Evolutionary conservation across 1,284 basidiomycete genomes (phyloP).

Genomic region (Coniferiporia weirii): DNA sequence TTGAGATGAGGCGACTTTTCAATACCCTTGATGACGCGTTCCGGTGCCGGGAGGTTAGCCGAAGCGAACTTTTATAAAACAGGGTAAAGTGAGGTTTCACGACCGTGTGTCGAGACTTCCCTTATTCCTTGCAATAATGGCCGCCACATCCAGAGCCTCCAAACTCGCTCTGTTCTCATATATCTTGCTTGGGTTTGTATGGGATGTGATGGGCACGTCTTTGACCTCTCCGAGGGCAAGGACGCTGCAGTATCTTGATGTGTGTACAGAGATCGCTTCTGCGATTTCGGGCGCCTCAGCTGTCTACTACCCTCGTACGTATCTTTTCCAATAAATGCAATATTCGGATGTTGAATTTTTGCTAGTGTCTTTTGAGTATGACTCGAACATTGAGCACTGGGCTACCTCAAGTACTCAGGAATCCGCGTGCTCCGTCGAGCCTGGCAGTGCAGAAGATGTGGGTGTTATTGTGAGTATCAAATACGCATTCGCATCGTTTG

Average conservation of each 20-base stretch:
- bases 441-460: slow-evolving; percentile 43
- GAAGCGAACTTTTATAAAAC: neutral
- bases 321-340: neutral
- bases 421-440: slow-evolving; percentile 47
- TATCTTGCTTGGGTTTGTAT: neutral
- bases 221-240: neutral
- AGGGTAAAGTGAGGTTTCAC: neutral
- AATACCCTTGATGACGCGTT: too few species aligned
- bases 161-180: neutral
- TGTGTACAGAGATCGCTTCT: slow-evolving; percentile 11
- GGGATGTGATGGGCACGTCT: neutral
- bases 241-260: neutral
- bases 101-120: too few species aligned
- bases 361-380: slow-evolving; percentile 28
- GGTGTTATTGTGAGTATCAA: slow-evolving; percentile 33
- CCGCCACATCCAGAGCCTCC: slow-evolving; percentile 3
- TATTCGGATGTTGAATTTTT: neutral
- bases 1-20: too few species aligned
- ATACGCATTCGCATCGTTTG: neutral
- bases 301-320: slow-evolving; percentile 31
- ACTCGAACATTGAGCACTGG: slow-evolving; percentile 41
- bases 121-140: slow-evolving; percentile 5
- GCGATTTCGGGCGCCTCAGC: slow-evolving; percentile 30
- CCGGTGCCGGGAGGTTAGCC: too few species aligned
- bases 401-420: slow-evolving; percentile 37